Evolutionary conservation across 805 yeast species (phyloP).

Genomic region (Kuraishia ogatae): DNA sequence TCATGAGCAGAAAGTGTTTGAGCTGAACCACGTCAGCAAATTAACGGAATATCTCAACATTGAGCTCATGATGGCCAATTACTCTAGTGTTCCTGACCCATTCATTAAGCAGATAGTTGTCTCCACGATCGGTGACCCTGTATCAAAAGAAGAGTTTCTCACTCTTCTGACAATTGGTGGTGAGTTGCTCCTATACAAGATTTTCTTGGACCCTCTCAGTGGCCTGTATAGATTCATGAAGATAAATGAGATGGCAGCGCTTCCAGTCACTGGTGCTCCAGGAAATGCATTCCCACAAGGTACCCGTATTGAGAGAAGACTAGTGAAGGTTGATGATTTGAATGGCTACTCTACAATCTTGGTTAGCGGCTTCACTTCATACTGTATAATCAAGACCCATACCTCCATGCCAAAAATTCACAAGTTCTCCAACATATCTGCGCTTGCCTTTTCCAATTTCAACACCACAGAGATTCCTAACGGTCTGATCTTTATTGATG

Average conservation of each 20-base stretch:
- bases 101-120: constrained; percentile 57
- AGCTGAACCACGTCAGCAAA: constrained; percentile 38
- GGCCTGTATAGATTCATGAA: constrained; percentile 33
- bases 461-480: constrained; percentile 23
- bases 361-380: constrained; percentile 70
- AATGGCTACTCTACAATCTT: constrained; percentile 54
- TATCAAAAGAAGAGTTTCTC: constrained; percentile 49
- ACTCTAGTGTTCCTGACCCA: constrained; percentile 58
- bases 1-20: constrained; percentile 44
- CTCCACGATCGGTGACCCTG: constrained; percentile 54
- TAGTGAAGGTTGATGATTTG: constrained; percentile 48
- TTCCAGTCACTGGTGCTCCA: constrained; percentile 67
- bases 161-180: constrained; percentile 76
- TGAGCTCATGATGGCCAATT: constrained; percentile 38
- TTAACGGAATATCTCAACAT: constrained; percentile 34
- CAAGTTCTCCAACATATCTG: constrained; percentile 55
- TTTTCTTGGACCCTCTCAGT: constrained; percentile 30
- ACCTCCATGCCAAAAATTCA: constrained; percentile 58
- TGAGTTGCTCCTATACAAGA: constrained; percentile 60
- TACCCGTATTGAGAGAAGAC: constrained; percentile 58
- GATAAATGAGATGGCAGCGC: constrained; percentile 32
- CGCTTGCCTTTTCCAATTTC: constrained; percentile 58
- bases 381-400: constrained; percentile 53
- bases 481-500: constrained; percentile 68
- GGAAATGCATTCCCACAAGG: constrained; percentile 67